A percentile compares a stretch with the other conserved stretches of the same genome.
Evolutionary conservation across 116 monocot genomes (phyloP).

Genomic region (Thalassia testudinum): DNA sequence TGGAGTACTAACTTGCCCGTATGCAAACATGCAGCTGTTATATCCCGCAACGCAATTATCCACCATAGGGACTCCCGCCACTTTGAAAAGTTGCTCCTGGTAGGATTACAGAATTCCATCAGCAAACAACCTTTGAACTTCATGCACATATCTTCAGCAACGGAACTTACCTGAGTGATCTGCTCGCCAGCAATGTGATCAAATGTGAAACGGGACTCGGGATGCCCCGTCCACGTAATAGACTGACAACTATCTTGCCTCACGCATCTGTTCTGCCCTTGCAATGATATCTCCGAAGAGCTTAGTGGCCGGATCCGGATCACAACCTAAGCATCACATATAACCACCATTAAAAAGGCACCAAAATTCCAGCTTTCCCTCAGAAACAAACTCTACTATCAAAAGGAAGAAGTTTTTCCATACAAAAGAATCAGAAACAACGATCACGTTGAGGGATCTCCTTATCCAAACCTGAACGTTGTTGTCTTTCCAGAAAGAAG

Average conservation of each 20-base stretch:
- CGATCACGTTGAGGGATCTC: too few species aligned
- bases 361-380: too few species aligned
- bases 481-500: constrained; percentile 95
- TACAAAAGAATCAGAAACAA: too few species aligned
- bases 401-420: too few species aligned
- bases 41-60: constrained; percentile 91
- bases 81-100: constrained; percentile 86
- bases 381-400: too few species aligned
- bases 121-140: neutral
- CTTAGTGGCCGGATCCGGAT: constrained; percentile 78
- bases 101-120: neutral
- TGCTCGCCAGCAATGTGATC: constrained; percentile 82
- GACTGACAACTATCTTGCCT: constrained; percentile 68
- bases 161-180: constrained; percentile 51
- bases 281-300: constrained; percentile 55
- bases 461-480: constrained; percentile 73
- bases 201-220: constrained; percentile 90
- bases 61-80: constrained; percentile 92
- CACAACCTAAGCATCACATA: constrained; percentile 64
- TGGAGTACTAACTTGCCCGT: constrained; percentile 60
- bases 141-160: neutral
- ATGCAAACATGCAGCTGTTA: constrained; percentile 98
- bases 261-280: constrained; percentile 71
- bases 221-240: constrained; percentile 83
- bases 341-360: neutral